phyloP scores from a whole-genome alignment of 176 grass and related monocot species.

The barley (Hordeum vulgare) region DNA sequence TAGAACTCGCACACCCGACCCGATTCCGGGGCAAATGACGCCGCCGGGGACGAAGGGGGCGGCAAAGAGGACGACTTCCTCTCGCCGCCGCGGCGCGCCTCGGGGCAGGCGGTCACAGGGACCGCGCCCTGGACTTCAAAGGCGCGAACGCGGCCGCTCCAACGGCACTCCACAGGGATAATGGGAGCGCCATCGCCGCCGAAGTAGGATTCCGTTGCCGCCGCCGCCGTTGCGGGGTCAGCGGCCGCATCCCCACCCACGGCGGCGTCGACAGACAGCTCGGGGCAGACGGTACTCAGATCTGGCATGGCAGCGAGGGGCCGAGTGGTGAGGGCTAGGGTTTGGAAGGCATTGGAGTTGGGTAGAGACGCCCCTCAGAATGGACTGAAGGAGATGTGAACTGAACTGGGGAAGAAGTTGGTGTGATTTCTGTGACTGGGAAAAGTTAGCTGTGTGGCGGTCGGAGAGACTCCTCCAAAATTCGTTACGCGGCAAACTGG shows the following conservation, averaged over 20 bases:
- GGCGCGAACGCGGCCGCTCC: conserved; percentile 19
- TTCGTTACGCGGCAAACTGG: background rate
- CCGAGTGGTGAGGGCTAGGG: conserved; percentile 14
- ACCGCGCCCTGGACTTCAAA: background rate
- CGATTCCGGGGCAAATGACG: background rate
- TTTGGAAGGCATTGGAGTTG: conserved; percentile 34
- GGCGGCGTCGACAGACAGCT: background rate
- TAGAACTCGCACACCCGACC: background rate
- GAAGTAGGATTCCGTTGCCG: background rate
- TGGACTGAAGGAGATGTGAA: background rate
- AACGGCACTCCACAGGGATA: conserved; percentile 19
- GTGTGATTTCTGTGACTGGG: background rate
- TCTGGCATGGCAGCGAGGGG: conserved; percentile 34
- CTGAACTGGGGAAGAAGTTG: conserved; percentile 23
- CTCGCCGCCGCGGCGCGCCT: background rate
- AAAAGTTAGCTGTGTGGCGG: background rate
- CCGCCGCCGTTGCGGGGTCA: background rate
- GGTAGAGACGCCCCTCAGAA: background rate
- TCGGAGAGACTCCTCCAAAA: background rate
- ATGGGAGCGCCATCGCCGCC: background rate
- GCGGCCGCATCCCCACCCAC: background rate
- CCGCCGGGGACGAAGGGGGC: background rate
- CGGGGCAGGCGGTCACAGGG: background rate
- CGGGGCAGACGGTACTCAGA: conserved; percentile 39
- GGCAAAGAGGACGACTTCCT: background rate